These are phyloP conservation scores for Hibiscus mutabilis DNA, from an alignment of 345 rosid species.

Conservation along the genomic window DNA sequence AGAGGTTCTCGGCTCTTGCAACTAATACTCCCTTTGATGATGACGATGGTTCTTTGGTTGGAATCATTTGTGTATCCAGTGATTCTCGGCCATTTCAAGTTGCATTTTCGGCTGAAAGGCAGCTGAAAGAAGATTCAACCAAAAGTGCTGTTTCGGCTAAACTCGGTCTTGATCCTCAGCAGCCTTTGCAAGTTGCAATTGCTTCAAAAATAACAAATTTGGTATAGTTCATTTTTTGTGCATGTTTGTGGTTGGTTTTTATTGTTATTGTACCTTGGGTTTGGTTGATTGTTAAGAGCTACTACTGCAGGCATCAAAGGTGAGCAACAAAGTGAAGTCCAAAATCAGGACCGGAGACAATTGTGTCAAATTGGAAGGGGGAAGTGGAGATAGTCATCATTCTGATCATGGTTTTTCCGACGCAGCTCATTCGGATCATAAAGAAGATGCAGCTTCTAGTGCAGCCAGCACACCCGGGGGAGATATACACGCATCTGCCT, in stretches of 20 bases:
- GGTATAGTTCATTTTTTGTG: conserved; percentile 34
- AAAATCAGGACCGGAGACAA: conserved; percentile 60
- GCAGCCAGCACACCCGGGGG: conserved; percentile 95
- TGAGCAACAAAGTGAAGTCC: conserved; percentile 83
- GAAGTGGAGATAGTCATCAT: conserved; percentile 65
- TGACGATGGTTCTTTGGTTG: conserved; percentile 64
- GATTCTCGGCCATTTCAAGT: conserved; percentile 49
- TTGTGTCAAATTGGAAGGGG: conserved; percentile 54
- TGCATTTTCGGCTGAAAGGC: conserved; percentile 28
- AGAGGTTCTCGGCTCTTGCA: conserved; percentile 49
- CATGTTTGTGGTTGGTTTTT: conserved; percentile 3
- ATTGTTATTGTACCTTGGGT: background rate
- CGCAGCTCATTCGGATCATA: conserved; percentile 48
- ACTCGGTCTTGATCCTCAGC: conserved; percentile 88
- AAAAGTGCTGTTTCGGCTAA: conserved; percentile 48
- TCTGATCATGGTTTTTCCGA: conserved; percentile 61
- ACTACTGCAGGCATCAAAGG: conserved; percentile 62
- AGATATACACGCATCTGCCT: conserved; percentile 45
- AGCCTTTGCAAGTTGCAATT: conserved; percentile 81
- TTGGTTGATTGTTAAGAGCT: conserved; percentile 23
- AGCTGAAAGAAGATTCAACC: conserved; percentile 38
- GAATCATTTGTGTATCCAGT: conserved; percentile 68
- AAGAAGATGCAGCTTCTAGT: conserved; percentile 83
- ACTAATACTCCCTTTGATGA: conserved; percentile 75
- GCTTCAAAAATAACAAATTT: conserved; percentile 87